phyloP scores from a whole-genome alignment of 805 yeast genomes.

The Candida sakaeoensis region DNA sequence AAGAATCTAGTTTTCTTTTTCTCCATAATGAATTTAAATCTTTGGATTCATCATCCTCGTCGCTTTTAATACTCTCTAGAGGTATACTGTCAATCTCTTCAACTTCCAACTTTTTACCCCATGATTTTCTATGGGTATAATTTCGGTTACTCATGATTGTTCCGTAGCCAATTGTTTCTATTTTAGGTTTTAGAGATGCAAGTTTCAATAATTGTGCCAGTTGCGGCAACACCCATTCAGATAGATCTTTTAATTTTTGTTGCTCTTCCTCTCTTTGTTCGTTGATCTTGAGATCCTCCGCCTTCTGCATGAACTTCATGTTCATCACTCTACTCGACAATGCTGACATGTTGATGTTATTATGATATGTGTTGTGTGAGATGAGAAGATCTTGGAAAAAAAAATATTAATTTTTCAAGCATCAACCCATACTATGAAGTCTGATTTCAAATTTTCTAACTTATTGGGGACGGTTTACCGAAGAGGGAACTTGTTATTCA shows the following conservation, averaged over 20 bases:
- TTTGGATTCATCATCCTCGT: neutral
- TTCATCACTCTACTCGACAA: constrained; percentile 69
- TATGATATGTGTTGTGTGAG: neutral
- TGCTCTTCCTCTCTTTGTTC: constrained; percentile 29
- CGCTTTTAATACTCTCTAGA: constrained; percentile 6
- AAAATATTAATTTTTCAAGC: neutral
- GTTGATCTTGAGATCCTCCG: constrained; percentile 34
- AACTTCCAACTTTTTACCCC: constrained; percentile 10
- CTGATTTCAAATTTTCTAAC: constrained; percentile 86
- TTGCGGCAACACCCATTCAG: constrained; percentile 50
- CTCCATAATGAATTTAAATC: constrained; percentile 9
- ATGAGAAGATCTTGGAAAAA: constrained; percentile 6
- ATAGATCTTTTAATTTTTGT: constrained; percentile 43
- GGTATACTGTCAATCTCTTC: constrained; percentile 9
- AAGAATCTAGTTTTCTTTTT: constrained; percentile 6
- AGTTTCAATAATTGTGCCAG: constrained; percentile 23
- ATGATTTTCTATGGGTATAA: constrained; percentile 12
- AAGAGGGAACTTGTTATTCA: constrained; percentile 84
- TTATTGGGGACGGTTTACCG: constrained; percentile 91
- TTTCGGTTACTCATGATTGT: constrained; percentile 21
- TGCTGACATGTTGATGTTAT: constrained; percentile 12
- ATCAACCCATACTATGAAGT: constrained; percentile 53
- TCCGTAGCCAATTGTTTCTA: constrained; percentile 39
- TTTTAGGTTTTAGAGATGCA: constrained; percentile 18
- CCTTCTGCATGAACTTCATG: constrained; percentile 63